Evolutionary conservation across 2,329 filamentous ascomycete species (phyloP).

Genomic region (Clarireedia sp.): DNA sequence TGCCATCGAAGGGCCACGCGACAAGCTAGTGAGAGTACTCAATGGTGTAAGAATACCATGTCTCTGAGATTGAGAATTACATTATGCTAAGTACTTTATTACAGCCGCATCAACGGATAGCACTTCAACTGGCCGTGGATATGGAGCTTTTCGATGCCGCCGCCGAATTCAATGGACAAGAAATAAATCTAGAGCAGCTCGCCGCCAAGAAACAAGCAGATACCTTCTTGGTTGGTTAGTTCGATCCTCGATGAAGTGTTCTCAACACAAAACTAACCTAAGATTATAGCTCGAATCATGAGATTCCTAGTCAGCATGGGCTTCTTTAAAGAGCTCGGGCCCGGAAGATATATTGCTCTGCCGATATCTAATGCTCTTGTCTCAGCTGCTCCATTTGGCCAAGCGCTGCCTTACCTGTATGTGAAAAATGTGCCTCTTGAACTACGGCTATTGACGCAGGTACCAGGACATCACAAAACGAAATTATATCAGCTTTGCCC

Average conservation of each 20-base stretch:
- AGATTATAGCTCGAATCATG: constrained; percentile 9
- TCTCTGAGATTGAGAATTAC: too few species aligned
- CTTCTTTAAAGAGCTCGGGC: constrained; percentile 6
- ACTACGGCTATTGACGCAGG: not conserved
- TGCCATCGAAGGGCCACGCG: not conserved
- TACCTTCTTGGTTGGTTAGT: not conserved
- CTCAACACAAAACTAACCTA: not conserved
- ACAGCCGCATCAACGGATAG: not conserved
- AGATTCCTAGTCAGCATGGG: constrained; percentile 10
- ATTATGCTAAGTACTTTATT: not conserved
- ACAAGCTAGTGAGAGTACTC: not conserved
- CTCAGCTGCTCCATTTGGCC: not conserved
- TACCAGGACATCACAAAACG: constrained; percentile 6
- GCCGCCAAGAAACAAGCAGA: not conserved
- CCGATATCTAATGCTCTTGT: constrained; percentile 3
- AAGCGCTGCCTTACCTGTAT: not conserved
- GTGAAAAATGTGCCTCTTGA: not conserved
- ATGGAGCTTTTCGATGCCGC: constrained; percentile 5
- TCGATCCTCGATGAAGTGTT: too few species aligned
- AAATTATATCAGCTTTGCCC: constrained; percentile 7
- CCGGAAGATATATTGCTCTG: constrained; percentile 4
- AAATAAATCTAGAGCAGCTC: constrained; percentile 1
- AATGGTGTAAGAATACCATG: not conserved
- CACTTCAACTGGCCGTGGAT: not conserved
- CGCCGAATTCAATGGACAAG: not conserved